phyloP scores from a whole-genome alignment of 176 grass and related monocot species.

The Avena atlantica region DNA sequence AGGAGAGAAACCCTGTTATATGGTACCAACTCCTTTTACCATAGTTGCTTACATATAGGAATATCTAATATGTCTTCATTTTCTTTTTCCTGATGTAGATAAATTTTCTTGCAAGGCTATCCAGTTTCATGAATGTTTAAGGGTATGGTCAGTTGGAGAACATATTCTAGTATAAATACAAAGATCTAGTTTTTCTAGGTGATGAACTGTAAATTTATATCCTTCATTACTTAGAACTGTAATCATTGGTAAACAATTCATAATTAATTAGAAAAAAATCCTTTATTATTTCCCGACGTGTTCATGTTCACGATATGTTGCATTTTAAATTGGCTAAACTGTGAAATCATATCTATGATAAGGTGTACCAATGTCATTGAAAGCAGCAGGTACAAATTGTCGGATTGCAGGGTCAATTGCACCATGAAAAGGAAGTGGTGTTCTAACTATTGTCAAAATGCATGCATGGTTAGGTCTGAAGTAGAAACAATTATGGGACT shows the following conservation, averaged over 20 bases:
- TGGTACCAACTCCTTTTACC: too few species aligned
- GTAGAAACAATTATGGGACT: too few species aligned
- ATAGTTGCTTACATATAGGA: neutral
- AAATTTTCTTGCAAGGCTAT: neutral
- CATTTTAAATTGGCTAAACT: too few species aligned
- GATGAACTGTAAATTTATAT: neutral
- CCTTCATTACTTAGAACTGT: neutral
- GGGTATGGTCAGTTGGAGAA: neutral
- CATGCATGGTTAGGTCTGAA: too few species aligned
- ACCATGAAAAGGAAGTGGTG: too few species aligned
- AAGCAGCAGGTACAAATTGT: too few species aligned
- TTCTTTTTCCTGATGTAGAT: neutral
- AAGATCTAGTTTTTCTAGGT: neutral
- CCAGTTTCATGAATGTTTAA: neutral
- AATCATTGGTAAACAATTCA: neutral
- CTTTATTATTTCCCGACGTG: neutral
- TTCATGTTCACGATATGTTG: neutral
- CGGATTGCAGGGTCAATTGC: too few species aligned
- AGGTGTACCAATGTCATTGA: too few species aligned
- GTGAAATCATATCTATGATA: too few species aligned
- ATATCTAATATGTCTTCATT: neutral
- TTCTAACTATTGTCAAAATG: too few species aligned
- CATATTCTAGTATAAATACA: neutral
- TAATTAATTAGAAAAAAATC: neutral
- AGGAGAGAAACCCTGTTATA: too few species aligned